A percentile compares a stretch with the other conserved stretches of the same genome.
These are phyloP conservation scores for Globisporangium radiosum DNA, from an alignment of 352 stramenopile genomes.

Conservation along the genomic window DNA sequence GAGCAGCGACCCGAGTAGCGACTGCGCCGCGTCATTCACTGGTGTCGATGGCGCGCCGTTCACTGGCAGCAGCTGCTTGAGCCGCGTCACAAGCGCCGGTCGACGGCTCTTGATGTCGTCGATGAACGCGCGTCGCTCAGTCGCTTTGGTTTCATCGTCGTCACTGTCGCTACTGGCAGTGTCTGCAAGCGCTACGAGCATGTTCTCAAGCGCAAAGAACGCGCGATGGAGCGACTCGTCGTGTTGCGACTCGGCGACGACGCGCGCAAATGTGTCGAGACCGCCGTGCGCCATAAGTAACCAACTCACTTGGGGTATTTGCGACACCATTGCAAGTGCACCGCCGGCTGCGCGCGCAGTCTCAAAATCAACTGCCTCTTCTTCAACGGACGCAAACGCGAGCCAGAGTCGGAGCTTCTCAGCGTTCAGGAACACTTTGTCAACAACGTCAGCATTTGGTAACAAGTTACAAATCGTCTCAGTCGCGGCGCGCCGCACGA, in stretches of 20 bases:
- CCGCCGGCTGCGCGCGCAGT: constrained; percentile 89
- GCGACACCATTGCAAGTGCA: constrained; percentile 91
- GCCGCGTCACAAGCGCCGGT: constrained; percentile 22
- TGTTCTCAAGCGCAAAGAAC: constrained; percentile 71
- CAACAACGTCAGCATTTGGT: constrained; percentile 89
- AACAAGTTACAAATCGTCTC: constrained; percentile 97
- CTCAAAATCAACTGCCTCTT: constrained; percentile 89
- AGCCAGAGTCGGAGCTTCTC: constrained; percentile 93
- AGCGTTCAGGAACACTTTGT: constrained; percentile 88
- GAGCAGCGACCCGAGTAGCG: constrained; percentile 37
- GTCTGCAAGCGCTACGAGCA: constrained; percentile 35
- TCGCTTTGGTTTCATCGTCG: constrained; percentile 19
- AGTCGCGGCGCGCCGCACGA: constrained; percentile 94
- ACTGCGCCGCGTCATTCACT: constrained; percentile 42
- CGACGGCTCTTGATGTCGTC: constrained; percentile 30
- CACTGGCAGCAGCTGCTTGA: constrained; percentile 24
- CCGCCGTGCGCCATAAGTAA: constrained; percentile 63
- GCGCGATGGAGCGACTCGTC: constrained; percentile 70
- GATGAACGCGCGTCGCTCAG: constrained; percentile 42
- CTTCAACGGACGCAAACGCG: constrained; percentile 89
- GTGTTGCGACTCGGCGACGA: constrained; percentile 44
- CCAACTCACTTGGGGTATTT: constrained; percentile 68
- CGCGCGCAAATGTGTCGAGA: constrained; percentile 43
- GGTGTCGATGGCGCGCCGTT: constrained; percentile 16
- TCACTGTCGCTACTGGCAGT: constrained; percentile 4